Percentiles rank a stretch among this genome's conserved stretches.
Conservation (phyloP, 2,329 filamentous ascomycete genomes). For the Truncatella angustata region DNA sequence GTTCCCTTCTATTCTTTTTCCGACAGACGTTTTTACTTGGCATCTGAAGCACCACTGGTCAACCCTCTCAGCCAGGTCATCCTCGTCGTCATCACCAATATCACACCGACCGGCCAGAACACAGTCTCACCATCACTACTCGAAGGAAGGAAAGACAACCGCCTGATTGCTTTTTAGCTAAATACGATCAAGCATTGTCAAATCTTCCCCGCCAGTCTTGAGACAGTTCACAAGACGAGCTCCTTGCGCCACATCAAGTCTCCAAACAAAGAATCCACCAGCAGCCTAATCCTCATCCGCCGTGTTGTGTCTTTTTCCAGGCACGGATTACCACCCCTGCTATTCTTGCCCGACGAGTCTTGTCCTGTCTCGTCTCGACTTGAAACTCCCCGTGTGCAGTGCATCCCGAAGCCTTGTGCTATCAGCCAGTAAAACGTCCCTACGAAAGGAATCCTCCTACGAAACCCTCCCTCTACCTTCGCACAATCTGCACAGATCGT, state of each 20-base stretch:
- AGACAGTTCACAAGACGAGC: too few species aligned
- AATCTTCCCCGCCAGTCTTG: not conserved
- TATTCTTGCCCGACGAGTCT: not conserved
- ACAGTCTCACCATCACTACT: not conserved
- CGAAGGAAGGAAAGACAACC: not conserved
- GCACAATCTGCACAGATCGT: slow-evolving; percentile 4
- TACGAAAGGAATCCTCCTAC: slow-evolving; percentile 3
- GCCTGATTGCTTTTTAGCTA: slow-evolving; percentile 11
- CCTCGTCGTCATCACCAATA: not conserved
- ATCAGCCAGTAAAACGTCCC: not conserved
- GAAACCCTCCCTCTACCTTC: not conserved
- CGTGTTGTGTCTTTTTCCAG: not conserved
- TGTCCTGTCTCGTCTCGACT: too few species aligned
- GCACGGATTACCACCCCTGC: not conserved
- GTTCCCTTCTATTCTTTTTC: slow-evolving; percentile 11
- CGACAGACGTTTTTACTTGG: slow-evolving; percentile 4
- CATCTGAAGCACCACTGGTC: not conserved
- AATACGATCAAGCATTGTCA: slow-evolving; percentile 8
- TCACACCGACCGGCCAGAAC: not conserved
- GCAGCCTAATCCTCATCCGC: not conserved
- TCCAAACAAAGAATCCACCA: not conserved
- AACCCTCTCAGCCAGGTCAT: not conserved
- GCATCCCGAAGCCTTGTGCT: not conserved
- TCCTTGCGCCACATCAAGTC: not conserved
- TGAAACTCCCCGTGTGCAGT: not conserved